phyloP scores from a whole-genome alignment of 257 asterid genomes.

The Mitragyna speciosa region DNA sequence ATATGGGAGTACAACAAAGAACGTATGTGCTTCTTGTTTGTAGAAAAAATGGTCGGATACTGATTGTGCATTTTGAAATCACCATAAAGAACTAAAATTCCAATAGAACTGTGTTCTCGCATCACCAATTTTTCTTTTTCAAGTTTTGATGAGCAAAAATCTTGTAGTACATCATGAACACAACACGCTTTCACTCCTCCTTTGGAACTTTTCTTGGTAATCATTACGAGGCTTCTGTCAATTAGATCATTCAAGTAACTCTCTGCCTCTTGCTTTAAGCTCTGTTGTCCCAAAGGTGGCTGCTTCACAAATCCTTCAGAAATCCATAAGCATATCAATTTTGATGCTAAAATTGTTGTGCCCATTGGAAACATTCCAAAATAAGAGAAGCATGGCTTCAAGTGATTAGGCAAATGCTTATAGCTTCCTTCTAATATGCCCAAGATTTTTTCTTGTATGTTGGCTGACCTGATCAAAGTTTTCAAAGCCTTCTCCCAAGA shows the following conservation, averaged over 20 bases:
- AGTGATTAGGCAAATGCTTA: constrained; percentile 23
- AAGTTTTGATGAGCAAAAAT: constrained; percentile 15
- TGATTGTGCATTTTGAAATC: not conserved
- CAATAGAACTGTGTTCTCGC: not conserved
- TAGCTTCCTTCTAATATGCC: constrained; percentile 31
- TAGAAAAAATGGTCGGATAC: not conserved
- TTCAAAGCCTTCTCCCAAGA: too few relatives aligned
- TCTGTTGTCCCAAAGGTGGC: not conserved
- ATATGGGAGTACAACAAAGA: not conserved
- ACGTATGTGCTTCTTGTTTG: not conserved
- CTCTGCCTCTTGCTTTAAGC: constrained; percentile 12
- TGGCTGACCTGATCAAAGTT: too few relatives aligned
- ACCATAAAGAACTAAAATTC: not conserved
- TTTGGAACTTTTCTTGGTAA: constrained; percentile 1
- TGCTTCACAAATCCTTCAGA: constrained; percentile 18
- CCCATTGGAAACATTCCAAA: constrained; percentile 22
- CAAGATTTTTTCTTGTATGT: not conserved
- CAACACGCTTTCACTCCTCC: constrained; percentile 24
- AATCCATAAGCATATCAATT: constrained; percentile 16
- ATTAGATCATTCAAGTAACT: constrained; percentile 21
- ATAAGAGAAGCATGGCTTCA: constrained; percentile 27
- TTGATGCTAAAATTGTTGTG: not conserved
- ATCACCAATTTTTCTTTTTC: not conserved
- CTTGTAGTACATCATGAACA: constrained; percentile 18
- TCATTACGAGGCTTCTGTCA: constrained; percentile 16